Base-by-base conservation (phyloP, 2,329 filamentous ascomycete species). In the Aureobasidium sp. region DNA sequence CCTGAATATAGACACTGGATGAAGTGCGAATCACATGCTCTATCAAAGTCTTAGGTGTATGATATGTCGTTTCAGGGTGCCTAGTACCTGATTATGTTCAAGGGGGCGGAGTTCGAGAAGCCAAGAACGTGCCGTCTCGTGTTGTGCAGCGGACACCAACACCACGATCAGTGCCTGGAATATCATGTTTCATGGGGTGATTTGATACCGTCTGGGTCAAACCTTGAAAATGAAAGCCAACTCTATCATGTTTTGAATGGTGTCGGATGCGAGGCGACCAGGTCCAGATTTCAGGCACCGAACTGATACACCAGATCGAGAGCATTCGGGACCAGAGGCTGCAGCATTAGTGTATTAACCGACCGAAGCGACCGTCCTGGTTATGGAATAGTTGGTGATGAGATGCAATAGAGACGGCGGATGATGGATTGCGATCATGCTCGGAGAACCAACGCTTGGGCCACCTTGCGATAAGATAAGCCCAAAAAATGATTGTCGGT, bases 51-150 rank as follows among this genome's bases (percentile, higher is more conserved):
- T 40, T 38, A 56, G 40, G 27, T 5, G 6, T 45, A 18, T 45
- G 40, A 20, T 33, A 48, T 27, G 23, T n/a, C n/a, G 45, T n/a
- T 25, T 13, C 23, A 56, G 13, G 33, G 27, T n/a, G 53, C 36
- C 23, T 43, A 9, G 15, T 48, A 29, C 16, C 11, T 27, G n/a
- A 38, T 13, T 20, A 29, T 51, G 13, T 16, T 15, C 9, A 29
- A 16, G 16, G 31, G 31, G 20, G 6, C 16, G 36, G 27, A 38
- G 33, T 23, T 25, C 10, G 33, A 15, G 8, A 58, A 42, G 55
- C 55, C 55, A 40, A 58, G n/a, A 58, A 31, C 45, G 15, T 58
- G 55, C 55, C 55, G 40, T 58, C 16, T 33, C 55, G 55, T 38
- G 55, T 23, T 58, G 43, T 58, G 55, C 8, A 45, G 18, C 40